These are phyloP conservation scores for Bauhinia variegata DNA, from an alignment of 306 rosid genomes.

Conservation along the genomic window DNA sequence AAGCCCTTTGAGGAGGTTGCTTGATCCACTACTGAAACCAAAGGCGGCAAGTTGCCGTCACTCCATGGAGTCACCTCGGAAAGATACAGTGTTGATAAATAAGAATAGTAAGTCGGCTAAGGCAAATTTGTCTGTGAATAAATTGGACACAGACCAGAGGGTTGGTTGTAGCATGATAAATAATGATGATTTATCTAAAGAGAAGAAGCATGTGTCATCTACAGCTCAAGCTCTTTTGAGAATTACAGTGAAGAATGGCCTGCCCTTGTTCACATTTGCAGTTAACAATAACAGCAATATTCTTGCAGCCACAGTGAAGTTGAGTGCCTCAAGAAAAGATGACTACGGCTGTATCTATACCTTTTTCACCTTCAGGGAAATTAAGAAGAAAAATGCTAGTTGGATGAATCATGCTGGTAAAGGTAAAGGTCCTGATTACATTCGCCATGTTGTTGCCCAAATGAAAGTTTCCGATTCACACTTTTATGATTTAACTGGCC, in stretches of 20 bases:
- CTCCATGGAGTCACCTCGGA: slow-evolving; percentile 48
- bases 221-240: slow-evolving; percentile 74
- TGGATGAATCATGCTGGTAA: slow-evolving; percentile 78
- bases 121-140: slow-evolving; percentile 51
- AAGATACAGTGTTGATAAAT: slow-evolving; percentile 43
- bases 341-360: slow-evolving; percentile 59
- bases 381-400: slow-evolving; percentile 72
- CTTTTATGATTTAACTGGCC: slow-evolving; percentile 43
- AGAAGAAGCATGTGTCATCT: slow-evolving; percentile 53
- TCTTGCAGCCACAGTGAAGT: slow-evolving; percentile 83
- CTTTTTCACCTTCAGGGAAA: slow-evolving; percentile 73
- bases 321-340: slow-evolving; percentile 51
- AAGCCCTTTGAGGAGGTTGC: slow-evolving; percentile 89
- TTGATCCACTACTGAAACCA: slow-evolving; percentile 79
- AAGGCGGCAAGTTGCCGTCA: slow-evolving; percentile 57
- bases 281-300: slow-evolving; percentile 70
- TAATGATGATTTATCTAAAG: slow-evolving; percentile 49
- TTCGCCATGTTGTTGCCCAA: slow-evolving; percentile 74
- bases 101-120: slow-evolving; percentile 49
- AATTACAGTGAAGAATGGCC: slow-evolving; percentile 78
- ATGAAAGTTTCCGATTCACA: slow-evolving; percentile 77
- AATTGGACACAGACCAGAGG: slow-evolving; percentile 47
- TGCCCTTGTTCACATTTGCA: slow-evolving; percentile 87
- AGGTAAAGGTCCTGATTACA: slow-evolving; percentile 69
- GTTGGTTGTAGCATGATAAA: slow-evolving; percentile 54